Conservation (phyloP, 192 early-diverging fungal species). For the Rhizophagus prolifer region DNA sequence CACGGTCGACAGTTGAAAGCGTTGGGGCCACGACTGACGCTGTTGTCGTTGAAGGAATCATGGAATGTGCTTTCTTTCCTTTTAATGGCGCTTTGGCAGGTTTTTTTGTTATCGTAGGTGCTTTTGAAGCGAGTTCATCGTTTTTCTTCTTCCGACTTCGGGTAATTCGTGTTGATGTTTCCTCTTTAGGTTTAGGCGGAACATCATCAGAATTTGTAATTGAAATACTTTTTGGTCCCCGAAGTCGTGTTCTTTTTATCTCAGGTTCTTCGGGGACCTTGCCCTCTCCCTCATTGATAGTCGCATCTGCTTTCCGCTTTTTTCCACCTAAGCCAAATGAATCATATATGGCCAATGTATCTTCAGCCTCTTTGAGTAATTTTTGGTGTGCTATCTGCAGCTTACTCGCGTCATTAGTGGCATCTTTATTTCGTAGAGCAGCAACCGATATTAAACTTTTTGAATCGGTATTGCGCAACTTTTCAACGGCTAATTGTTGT, state of each 20-base stretch:
- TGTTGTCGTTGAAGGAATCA: not conserved
- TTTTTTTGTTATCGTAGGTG: not conserved
- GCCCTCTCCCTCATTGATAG: conserved; percentile 27
- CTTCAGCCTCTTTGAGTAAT: conserved; percentile 50
- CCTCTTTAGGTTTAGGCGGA: not conserved
- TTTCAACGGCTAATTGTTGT: conserved; percentile 50
- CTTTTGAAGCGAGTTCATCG: not conserved
- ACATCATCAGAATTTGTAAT: not conserved
- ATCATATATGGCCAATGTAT: conserved; percentile 46
- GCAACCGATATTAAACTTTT: conserved; percentile 45
- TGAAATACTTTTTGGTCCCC: conserved; percentile 1
- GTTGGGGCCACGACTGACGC: not conserved
- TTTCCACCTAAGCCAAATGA: conserved; percentile 45
- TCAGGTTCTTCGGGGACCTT: not conserved
- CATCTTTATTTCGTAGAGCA: conserved; percentile 39
- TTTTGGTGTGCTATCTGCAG: conserved; percentile 34
- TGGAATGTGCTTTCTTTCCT: not conserved
- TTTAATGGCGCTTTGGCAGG: not conserved
- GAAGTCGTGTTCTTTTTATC: not conserved
- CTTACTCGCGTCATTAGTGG: conserved; percentile 27
- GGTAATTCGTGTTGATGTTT: conserved; percentile 19
- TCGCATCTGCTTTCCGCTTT: conserved; percentile 22
- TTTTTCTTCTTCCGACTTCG: conserved; percentile 19
- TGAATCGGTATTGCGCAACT: conserved; percentile 48
- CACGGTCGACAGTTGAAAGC: conserved; percentile 29